Base-by-base conservation (phyloP, 192 early-diverging fungal genomes). In the Backusella westeae region DNA sequence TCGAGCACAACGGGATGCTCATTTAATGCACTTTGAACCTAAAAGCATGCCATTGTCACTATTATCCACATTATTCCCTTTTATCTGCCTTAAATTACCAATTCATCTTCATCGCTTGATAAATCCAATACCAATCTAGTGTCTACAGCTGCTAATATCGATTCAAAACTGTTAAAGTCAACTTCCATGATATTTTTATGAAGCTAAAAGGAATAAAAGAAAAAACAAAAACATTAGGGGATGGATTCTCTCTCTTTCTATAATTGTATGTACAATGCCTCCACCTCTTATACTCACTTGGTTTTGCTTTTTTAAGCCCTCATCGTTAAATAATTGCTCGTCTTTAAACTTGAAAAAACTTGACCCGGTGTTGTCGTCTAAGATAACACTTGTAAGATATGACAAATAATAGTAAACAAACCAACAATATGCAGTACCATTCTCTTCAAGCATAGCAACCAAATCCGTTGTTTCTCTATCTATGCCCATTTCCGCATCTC, bases 391-490 rank as follows among this genome's bases (percentile, higher is more conserved):
- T 34, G 23, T 34, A 41, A 5, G 4, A 44, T 29, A 34, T 9
- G 17, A 0, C 3, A 72, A 15, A 44, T 44, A 44, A 14, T 44
- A 44, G 15, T 17, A 52, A 34, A 72, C 15, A 15, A 39, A 0
- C 2, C 10, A 26, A 23, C 10, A 44, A 44, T 59, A 59, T 12
- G 14, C 14, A 29, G 1, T 71, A 79, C 78, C 78, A 71, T 53
- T 42, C 17, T 67, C 72, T 34, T 81, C 80, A 10, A 81, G 21
- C 80, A 81, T 75, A 8, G 53, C 41, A 7, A 78, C 76, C 6
- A 81, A 53, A 41, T 81, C 69, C 1, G 80, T 81, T 21, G 80
- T 81, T 56, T 81, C 80, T 66, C 80, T 67, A 56, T 81, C 80
- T 21, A 81, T 81, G 19, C 80, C 80, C 29, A 77, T n/a, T 36